Evolutionary conservation across 495 filamentous ascomycete species (phyloP), one percentile per base, ranked within the genome.

Genomic region (Venustampulla echinocandica): DNA sequence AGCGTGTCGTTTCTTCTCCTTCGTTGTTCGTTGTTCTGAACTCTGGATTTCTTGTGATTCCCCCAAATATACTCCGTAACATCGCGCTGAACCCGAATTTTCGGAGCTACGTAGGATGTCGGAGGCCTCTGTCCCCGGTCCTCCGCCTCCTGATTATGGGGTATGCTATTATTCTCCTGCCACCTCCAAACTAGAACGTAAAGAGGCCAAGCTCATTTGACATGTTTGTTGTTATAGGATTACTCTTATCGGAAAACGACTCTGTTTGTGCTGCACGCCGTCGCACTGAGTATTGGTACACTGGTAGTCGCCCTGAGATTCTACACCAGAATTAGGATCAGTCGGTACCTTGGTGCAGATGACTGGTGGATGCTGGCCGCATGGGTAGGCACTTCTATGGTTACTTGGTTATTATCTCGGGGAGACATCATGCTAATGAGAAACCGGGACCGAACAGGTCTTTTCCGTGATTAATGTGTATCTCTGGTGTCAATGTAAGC

Each of bases 211-310:
- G 27, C 7, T 30, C 7, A 30, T 30, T 30, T 30, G 27, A n/a
- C n/a, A 7, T 30, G n/a, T 7, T 30, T 7, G 7, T 30, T 30
- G 27, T 30, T 18, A 15, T 37, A 37, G 34, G 34, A 37, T 18
- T 37, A 37, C 15, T 37, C 34, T 10, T 37, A 61, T 42, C n/a
- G 17, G 53, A 2, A 53, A 37, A 43, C 46, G 49, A 20, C 43
- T 23, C 32, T 53, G 42, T 1, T 57, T 53, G 38, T 25, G 11
- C 19, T 25, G 9, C 9, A 42, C 15, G 10, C 11, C 15, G 38
- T 25, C 9, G 11, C 23, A 4, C 5, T 15, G 10, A 6, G 11
- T 4, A 15, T 42, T 10, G 14, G 11, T 4, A 21, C 38, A 6
- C 4, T 22, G 5, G 19, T 42, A 20, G 17, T 42, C 38, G 9